A percentile compares a stretch with the other conserved stretches of the same genome.
phyloP scores from a whole-genome alignment of 176 grass and related monocot genomes.

The Triticum turgidum region DNA sequence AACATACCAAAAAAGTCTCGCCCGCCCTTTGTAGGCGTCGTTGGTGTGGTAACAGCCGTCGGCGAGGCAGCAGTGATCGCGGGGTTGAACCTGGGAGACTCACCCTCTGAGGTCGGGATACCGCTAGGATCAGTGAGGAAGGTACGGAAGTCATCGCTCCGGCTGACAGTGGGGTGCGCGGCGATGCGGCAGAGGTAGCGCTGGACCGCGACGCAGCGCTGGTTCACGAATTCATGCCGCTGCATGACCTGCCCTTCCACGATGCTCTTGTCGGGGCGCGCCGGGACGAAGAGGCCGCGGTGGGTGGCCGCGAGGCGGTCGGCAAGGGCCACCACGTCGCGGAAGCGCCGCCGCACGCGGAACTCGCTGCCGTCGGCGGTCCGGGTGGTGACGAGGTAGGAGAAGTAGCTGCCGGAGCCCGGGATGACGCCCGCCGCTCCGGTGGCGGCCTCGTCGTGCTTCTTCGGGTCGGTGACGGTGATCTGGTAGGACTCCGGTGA shows the following conservation, averaged over 20 bases:
- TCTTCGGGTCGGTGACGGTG: conserved; percentile 74
- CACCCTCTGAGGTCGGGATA: conserved; percentile 36
- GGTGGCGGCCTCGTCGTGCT: conserved; percentile 56
- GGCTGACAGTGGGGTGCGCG: conserved; percentile 55
- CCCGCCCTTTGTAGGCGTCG: conserved; percentile 50
- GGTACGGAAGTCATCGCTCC: conserved; percentile 43
- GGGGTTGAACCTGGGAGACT: conserved; percentile 37
- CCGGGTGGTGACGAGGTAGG: conserved; percentile 72
- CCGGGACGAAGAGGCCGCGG: conserved; percentile 72
- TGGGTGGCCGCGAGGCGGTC: conserved; percentile 57
- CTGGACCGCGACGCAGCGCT: conserved; percentile 58
- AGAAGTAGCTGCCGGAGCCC: conserved; percentile 66
- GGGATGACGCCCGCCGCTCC: conserved; percentile 51
- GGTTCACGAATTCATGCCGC: conserved; percentile 85
- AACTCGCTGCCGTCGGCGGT: conserved; percentile 46
- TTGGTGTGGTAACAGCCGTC: conserved; percentile 3
- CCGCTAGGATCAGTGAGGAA: conserved; percentile 64
- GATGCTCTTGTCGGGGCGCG: conserved; percentile 70
- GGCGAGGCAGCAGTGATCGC: neutral
- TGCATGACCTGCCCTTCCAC: conserved; percentile 96
- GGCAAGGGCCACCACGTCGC: conserved; percentile 76
- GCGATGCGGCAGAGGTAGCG: conserved; percentile 73
- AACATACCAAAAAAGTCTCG: conserved; percentile 84
- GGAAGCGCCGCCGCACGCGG: conserved; percentile 77
- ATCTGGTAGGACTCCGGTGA: conserved; percentile 51